Percentiles rank a stretch among this genome's conserved stretches.
Evolutionary conservation across 148 eudicot species (phyloP).

Genomic region (Pouteria glomerata): DNA sequence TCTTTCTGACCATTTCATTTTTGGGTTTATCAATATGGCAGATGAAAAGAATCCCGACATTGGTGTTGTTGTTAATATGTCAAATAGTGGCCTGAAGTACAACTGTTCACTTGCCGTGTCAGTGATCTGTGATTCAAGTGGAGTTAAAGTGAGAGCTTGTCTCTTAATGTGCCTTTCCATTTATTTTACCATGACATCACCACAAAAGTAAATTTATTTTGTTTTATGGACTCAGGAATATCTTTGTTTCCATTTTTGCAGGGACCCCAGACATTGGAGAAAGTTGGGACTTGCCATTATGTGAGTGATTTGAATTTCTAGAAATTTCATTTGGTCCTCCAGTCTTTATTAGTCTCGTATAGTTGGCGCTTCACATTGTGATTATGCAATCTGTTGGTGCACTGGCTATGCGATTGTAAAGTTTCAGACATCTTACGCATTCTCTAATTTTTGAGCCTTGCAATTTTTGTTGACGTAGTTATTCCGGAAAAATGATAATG

Average conservation of each 20-base stretch:
- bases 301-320: constrained; percentile 43
- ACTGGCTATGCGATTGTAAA: background rate
- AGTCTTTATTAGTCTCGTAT: background rate
- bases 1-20: background rate
- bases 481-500: background rate
- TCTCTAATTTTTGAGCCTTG: background rate
- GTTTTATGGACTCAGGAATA: constrained; percentile 9
- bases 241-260: constrained; percentile 28
- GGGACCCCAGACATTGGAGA: constrained; percentile 62
- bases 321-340: background rate
- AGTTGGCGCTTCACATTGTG: background rate
- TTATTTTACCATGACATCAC: background rate
- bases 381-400: background rate
- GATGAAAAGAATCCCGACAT: constrained; percentile 59
- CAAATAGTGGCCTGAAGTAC: constrained; percentile 23
- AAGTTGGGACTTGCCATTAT: constrained; percentile 58
- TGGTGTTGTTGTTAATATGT: constrained; percentile 65
- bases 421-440: background rate
- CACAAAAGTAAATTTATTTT: constrained; percentile 4
- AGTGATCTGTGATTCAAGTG: constrained; percentile 56
- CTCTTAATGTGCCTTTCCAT: constrained; percentile 5
- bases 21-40: constrained; percentile 25
- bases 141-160: constrained; percentile 46
- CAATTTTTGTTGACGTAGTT: background rate
- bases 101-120: constrained; percentile 88